Percentiles rank a stretch among this genome's conserved stretches.
Conservation (phyloP, 2,329 filamentous ascomycete genomes). For the Amesomyces nigricolor region DNA sequence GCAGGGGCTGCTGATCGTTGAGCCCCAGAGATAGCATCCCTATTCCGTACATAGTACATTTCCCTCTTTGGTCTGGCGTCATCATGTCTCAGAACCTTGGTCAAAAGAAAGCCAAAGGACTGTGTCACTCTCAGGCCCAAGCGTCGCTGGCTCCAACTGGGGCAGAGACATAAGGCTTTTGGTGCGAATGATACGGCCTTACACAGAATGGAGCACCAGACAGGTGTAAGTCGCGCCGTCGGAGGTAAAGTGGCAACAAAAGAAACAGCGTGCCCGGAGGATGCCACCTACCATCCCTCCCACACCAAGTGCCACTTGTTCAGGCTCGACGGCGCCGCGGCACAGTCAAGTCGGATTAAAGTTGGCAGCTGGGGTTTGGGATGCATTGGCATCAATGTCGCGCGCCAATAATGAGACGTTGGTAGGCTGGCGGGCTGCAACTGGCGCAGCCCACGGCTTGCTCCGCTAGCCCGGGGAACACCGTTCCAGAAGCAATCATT, state of each 20-base stretch:
- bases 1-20: background rate
- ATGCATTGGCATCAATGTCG: background rate
- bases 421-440: too few relatives aligned
- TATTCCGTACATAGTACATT: background rate
- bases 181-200: slow-evolving; percentile 16
- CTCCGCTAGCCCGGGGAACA: too few relatives aligned
- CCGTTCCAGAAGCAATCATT: background rate
- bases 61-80: slow-evolving; percentile 7
- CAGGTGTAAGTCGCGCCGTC: slow-evolving; percentile 5
- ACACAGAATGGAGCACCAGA: slow-evolving; percentile 9
- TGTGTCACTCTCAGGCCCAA: slow-evolving; percentile 3
- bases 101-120: slow-evolving; percentile 1
- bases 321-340: too few relatives aligned
- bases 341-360: background rate
- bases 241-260: slow-evolving; percentile 12
- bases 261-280: background rate
- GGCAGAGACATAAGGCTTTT: slow-evolving; percentile 6
- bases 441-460: too few relatives aligned
- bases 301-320: background rate
- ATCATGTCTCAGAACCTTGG: slow-evolving; percentile 11
- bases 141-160: background rate
- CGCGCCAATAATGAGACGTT: background rate
- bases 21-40: background rate
- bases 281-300: background rate
- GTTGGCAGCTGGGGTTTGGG: background rate